These are phyloP conservation scores for Aspergillus wentii DNA, from an alignment of 495 filamentous ascomycete species.

Conservation along the genomic window DNA sequence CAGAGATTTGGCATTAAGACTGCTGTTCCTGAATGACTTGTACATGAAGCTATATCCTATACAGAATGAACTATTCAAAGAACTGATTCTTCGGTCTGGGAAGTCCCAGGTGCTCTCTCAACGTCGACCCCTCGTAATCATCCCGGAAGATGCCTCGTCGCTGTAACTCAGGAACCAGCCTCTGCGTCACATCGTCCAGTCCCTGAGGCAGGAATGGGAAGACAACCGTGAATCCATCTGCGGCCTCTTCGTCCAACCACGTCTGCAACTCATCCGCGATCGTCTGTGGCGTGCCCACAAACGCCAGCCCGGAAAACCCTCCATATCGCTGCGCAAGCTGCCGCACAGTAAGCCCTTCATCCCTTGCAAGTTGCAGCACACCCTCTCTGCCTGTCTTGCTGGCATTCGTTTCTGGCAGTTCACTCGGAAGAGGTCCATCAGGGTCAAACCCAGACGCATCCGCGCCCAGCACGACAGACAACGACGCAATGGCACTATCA, in stretches of 20 bases:
- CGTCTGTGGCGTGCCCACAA: conserved; percentile 44
- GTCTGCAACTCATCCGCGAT: conserved; percentile 46
- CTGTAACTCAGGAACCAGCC: conserved; percentile 47
- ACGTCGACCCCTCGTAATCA: conserved; percentile 34
- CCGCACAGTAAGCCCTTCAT: conserved; percentile 41
- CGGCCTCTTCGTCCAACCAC: conserved; percentile 41
- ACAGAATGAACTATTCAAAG: no score
- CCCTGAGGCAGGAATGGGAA: conserved; percentile 49
- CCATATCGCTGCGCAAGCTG: conserved; percentile 48
- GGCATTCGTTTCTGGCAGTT: conserved; percentile 48
- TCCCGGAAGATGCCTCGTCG: conserved; percentile 44
- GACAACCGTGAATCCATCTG: conserved; percentile 43
- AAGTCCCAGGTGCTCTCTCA: conserved; percentile 49
- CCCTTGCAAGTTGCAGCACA: conserved; percentile 35
- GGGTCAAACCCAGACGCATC: conserved; percentile 46
- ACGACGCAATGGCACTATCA: conserved; percentile 50
- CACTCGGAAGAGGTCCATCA: conserved; percentile 41
- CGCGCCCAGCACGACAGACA: conserved; percentile 42
- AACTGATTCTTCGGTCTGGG: conserved; percentile 46
- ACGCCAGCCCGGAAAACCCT: conserved; percentile 46
- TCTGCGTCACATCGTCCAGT: conserved; percentile 43
- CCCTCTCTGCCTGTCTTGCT: conserved; percentile 44
- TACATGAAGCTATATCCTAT: no score
- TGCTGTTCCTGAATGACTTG: no score
- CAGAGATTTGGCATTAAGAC: no score